Evolutionary conservation across 2,329 filamentous ascomycete genomes (phyloP).

Genomic region (Colletotrichum sp.): DNA sequence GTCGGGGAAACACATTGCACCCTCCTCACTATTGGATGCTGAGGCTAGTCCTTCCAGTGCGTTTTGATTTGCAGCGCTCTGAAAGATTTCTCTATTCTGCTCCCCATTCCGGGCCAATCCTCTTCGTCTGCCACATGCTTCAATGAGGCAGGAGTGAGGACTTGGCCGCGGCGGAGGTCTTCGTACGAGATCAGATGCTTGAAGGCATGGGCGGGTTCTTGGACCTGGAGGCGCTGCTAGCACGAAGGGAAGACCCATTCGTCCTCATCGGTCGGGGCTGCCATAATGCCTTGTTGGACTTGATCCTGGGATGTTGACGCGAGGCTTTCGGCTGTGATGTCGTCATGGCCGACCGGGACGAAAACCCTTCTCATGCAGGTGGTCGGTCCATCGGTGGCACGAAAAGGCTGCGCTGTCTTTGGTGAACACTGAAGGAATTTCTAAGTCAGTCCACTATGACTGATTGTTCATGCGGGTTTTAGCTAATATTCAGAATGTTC

Average conservation of each 20-base stretch:
- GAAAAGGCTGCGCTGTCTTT: background rate
- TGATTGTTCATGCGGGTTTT: too few species aligned
- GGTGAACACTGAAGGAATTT: background rate
- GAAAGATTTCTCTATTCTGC: background rate
- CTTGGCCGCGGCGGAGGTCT: fast-evolving
- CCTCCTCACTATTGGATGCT: fast-evolving
- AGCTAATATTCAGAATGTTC: too few species aligned
- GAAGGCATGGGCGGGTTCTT: background rate
- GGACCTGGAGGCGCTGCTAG: background rate
- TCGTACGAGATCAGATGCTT: background rate
- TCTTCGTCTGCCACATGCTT: fast-evolving
- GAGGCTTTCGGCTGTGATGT: background rate
- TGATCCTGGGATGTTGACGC: background rate
- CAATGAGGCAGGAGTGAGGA: background rate
- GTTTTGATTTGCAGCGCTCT: fast-evolving
- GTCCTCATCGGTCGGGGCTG: background rate
- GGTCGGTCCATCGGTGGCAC: background rate
- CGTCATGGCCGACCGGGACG: background rate
- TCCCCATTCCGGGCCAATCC: fast-evolving
- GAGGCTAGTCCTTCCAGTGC: background rate
- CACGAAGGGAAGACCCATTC: background rate
- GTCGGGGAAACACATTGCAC: background rate
- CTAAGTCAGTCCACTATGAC: background rate
- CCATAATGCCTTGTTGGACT: background rate
- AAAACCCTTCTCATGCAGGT: background rate